These are phyloP conservation scores for Sphagnum contortum DNA, from an alignment of 225 moss, liverwort and hornwort species.

Conservation along the genomic window DNA sequence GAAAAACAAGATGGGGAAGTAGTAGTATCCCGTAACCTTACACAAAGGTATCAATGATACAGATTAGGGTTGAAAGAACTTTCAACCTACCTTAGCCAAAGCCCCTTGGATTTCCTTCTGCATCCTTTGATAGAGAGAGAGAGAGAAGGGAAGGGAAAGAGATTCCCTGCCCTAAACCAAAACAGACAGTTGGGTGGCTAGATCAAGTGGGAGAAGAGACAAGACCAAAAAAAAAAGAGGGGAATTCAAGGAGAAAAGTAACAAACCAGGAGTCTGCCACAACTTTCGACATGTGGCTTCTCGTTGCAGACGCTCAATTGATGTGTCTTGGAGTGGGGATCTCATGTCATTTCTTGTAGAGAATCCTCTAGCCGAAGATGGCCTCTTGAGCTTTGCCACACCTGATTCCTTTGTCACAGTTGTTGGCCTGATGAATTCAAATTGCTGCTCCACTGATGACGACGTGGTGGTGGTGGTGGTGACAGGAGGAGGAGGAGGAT, in stretches of 20 bases:
- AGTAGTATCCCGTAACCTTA: too few relatives aligned
- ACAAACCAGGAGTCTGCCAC: constrained; percentile 96
- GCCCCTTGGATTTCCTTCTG: too few relatives aligned
- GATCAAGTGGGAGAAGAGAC: too few relatives aligned
- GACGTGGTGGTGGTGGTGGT: constrained; percentile 25
- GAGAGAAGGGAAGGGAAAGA: too few relatives aligned
- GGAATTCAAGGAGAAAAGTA: constrained; percentile 12
- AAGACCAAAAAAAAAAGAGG: background rate
- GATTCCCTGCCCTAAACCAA: too few relatives aligned
- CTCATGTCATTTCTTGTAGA: constrained; percentile 32
- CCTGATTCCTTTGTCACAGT: constrained; percentile 38
- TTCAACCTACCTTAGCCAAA: too few relatives aligned
- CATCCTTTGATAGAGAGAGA: too few relatives aligned
- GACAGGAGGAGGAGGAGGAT: constrained; percentile 3
- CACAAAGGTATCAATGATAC: too few relatives aligned
- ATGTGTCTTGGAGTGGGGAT: constrained; percentile 62
- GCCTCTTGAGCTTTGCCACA: constrained; percentile 23
- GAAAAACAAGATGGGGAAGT: too few relatives aligned
- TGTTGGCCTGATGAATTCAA: constrained; percentile 51
- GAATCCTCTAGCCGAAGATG: constrained; percentile 25
- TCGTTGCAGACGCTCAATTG: constrained; percentile 94
- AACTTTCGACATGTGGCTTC: constrained; percentile 88
- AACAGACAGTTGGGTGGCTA: too few relatives aligned
- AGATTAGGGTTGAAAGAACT: too few relatives aligned
- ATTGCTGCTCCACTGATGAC: constrained; percentile 30